These are phyloP conservation scores for Eimeria mitis DNA, from an alignment of 169 alveolate genomes.

Conservation along the genomic window DNA sequence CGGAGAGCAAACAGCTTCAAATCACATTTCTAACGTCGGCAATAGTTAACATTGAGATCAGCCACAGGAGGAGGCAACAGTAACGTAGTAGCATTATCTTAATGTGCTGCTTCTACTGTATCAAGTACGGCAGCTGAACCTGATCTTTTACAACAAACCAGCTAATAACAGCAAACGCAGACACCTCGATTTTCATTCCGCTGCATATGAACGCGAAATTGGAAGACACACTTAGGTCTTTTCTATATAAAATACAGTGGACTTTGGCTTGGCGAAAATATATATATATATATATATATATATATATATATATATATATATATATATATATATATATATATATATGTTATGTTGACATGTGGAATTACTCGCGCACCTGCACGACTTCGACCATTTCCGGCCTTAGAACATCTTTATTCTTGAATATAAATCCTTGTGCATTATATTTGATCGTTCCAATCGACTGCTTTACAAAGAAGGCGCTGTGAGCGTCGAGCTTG, in stretches of 20 bases:
- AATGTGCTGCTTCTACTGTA: too few relatives aligned
- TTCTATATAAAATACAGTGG: too few relatives aligned
- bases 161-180: not conserved
- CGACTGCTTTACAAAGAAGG: slow-evolving; percentile 90
- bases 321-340: too few relatives aligned
- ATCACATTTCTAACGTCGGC: not conserved
- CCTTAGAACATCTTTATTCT: slow-evolving; percentile 93
- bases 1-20: not conserved
- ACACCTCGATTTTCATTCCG: too few relatives aligned
- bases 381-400: slow-evolving; percentile 90
- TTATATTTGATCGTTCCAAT: slow-evolving; percentile 93
- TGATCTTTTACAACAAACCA: not conserved
- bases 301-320: too few relatives aligned
- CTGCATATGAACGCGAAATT: too few relatives aligned
- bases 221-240: too few relatives aligned
- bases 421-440: slow-evolving; percentile 90
- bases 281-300: too few relatives aligned
- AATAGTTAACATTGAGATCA: not conserved
- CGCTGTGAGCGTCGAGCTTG: slow-evolving; percentile 87
- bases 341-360: too few relatives aligned
- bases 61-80: not conserved
- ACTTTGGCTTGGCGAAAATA: too few relatives aligned
- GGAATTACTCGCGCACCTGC: too few relatives aligned
- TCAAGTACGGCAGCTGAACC: not conserved
- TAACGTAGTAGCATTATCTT: too few relatives aligned